Base-by-base conservation (phyloP, 1,139 yeast species). In the Sugiyamaella castrensis region DNA sequence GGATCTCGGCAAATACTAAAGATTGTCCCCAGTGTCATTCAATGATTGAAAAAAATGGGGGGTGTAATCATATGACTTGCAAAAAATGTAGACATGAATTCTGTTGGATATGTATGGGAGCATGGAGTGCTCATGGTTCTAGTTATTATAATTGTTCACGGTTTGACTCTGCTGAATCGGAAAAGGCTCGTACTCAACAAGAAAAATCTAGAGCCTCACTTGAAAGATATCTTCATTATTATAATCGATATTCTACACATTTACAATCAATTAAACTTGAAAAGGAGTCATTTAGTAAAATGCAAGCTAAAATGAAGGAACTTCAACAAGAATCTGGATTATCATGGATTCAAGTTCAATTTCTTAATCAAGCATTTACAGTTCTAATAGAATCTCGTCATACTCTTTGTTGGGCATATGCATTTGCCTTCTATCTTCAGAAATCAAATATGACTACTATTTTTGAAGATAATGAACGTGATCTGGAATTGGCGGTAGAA, bases 31-130 rank as follows among this genome's bases (percentile, higher is more conserved):
- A 75, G 55, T 84, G 92, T 66, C 68, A 65, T 16, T 64, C 82
- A 0, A 67, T 74, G n/a, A 76, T 76, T 44, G 79, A 87, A 61
- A 86, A 91, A 63, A 85, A 84, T 63, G 98, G 97, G 29, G 98
- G 98, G 0, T 92, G 98, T 68, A 91, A 92, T 68, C 98, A 92
- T 69, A 91, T 92, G 96, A 77, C 82, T 0, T 92, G 99, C 66
- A 73, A 79, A 5, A 84, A 82, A 54, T 92, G 99, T 66, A 65
- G 67, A 10, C 70, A 80, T 63, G 87, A 91, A 62, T 92, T 89
- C 65, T 92, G 99, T 65, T 92, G 99, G 99, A 82, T 89, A 43
- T 92, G 99, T 66, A 67, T 80, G 58, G 84, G 83, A 7, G 76
- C 73, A 31, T 94, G 98, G 98, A 61, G 64, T 1, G 70, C 70